Evolutionary conservation across 1,284 basidiomycete species (phyloP).

Genomic region (Lentinula novae-zelandiae): DNA sequence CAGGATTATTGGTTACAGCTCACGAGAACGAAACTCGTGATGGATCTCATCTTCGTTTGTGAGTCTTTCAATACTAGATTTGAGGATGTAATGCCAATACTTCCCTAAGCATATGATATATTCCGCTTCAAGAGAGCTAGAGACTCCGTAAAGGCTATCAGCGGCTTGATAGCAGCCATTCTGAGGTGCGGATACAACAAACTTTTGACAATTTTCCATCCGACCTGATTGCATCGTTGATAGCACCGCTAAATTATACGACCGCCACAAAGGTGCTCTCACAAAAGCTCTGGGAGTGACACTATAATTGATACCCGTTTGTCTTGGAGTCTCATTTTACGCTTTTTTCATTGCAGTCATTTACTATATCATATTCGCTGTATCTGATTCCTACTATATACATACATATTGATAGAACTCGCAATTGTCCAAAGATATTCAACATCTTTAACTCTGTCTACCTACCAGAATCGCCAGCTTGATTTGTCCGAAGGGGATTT

Average conservation of each 20-base stretch:
- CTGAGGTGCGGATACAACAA: conserved; percentile 51
- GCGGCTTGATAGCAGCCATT: conserved; percentile 64
- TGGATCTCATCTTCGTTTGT: conserved; percentile 86
- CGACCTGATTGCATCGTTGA: conserved; percentile 3
- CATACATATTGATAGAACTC: neutral
- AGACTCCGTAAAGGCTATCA: conserved; percentile 58
- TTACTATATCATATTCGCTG: neutral
- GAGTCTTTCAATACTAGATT: conserved; percentile 29
- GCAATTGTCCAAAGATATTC: neutral
- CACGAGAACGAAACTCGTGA: conserved; percentile 63
- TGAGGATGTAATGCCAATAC: neutral
- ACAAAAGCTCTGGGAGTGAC: conserved; percentile 38
- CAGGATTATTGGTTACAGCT: conserved; percentile 75
- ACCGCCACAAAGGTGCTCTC: conserved; percentile 59
- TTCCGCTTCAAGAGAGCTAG: conserved; percentile 54
- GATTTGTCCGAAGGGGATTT: neutral
- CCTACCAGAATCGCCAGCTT: conserved; percentile 4
- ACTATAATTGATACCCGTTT: neutral
- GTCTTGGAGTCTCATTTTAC: neutral
- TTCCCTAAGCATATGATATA: conserved; percentile 33
- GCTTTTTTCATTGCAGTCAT: neutral
- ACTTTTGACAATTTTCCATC: conserved; percentile 4
- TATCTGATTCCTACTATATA: neutral
- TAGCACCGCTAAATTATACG: conserved; percentile 68
- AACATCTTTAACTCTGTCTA: neutral